Evolutionary conservation across 768 basidiomycete genomes (phyloP).

Genomic region (Phylloporus sp.): DNA sequence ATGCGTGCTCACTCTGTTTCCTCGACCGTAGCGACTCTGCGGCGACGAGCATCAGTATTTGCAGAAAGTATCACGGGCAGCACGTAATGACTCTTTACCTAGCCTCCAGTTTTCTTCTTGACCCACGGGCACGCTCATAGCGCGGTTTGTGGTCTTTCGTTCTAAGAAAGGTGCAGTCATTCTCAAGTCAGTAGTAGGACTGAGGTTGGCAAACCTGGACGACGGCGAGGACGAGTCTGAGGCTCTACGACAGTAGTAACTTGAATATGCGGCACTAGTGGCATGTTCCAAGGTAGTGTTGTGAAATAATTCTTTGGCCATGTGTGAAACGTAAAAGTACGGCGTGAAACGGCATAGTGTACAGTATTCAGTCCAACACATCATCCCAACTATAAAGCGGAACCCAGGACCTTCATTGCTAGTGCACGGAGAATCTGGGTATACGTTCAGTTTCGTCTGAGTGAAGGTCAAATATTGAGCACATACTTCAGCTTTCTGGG

Average conservation of each 20-base stretch:
- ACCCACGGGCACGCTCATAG: slow-evolving; percentile 16
- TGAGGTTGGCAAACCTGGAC: slow-evolving; percentile 17
- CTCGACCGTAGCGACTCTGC: slow-evolving; percentile 13
- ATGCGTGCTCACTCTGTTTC: slow-evolving; percentile 13
- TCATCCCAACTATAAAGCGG: slow-evolving; percentile 35
- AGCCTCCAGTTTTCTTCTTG: slow-evolving; percentile 8
- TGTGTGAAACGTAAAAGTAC: slow-evolving; percentile 6
- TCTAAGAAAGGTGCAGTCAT: slow-evolving; percentile 9
- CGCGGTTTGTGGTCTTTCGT: slow-evolving; percentile 9
- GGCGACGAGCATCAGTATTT: slow-evolving; percentile 10
- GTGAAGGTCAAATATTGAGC: background rate
- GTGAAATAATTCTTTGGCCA: background rate
- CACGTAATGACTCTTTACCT: slow-evolving; percentile 10
- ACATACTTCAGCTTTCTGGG: slow-evolving; percentile 83
- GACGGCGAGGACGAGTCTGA: background rate
- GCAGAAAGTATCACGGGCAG: background rate
- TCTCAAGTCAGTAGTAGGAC: slow-evolving; percentile 1
- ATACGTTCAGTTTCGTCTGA: background rate
- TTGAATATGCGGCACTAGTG: slow-evolving; percentile 6
- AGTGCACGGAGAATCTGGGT: slow-evolving; percentile 72
- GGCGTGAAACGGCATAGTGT: background rate
- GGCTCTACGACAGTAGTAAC: background rate
- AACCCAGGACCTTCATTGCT: slow-evolving; percentile 78
- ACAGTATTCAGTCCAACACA: background rate
- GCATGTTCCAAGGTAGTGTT: slow-evolving; percentile 7